phyloP scores from a whole-genome alignment of 495 filamentous ascomycete species.

The Daldinia decipiens region DNA sequence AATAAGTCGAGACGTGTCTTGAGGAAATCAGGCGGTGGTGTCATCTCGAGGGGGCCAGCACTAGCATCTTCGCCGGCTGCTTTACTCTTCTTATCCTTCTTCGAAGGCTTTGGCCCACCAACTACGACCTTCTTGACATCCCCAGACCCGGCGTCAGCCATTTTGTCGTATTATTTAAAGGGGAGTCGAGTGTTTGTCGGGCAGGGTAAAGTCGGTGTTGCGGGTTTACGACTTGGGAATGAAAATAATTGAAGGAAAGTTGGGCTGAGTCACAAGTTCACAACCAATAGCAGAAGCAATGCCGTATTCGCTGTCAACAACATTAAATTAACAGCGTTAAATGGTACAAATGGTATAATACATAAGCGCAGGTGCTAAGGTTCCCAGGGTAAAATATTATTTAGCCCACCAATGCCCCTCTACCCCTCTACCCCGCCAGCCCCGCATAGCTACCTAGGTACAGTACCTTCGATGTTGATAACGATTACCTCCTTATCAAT shows the following conservation, averaged over 20 bases:
- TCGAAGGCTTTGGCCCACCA: constrained; percentile 55
- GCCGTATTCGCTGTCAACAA: background rate
- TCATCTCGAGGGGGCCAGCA: constrained; percentile 63
- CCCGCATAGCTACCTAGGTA: background rate
- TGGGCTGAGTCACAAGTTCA: constrained; percentile 1
- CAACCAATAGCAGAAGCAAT: background rate
- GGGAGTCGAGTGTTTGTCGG: background rate
- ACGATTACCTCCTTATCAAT: too few relatives aligned
- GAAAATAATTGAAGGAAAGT: background rate
- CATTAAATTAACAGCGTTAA: background rate
- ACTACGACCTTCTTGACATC: constrained; percentile 62
- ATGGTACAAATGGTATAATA: too few relatives aligned
- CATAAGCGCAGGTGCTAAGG: too few relatives aligned
- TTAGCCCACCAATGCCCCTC: background rate
- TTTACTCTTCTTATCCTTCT: constrained; percentile 63
- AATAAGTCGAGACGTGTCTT: constrained; percentile 86
- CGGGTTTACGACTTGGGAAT: background rate
- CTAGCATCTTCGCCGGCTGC: constrained; percentile 51
- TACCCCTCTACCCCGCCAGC: constrained; percentile 1
- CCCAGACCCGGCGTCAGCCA: constrained; percentile 52
- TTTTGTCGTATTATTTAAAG: background rate
- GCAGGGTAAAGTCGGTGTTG: background rate
- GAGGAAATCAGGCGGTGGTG: constrained; percentile 80
- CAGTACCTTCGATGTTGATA: too few relatives aligned
- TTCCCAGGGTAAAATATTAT: constrained; percentile 1